A percentile compares a stretch with the other conserved stretches of the same genome.
phyloP scores from a whole-genome alignment of 768 basidiomycete species.

The Tricholoma saponaceum region DNA sequence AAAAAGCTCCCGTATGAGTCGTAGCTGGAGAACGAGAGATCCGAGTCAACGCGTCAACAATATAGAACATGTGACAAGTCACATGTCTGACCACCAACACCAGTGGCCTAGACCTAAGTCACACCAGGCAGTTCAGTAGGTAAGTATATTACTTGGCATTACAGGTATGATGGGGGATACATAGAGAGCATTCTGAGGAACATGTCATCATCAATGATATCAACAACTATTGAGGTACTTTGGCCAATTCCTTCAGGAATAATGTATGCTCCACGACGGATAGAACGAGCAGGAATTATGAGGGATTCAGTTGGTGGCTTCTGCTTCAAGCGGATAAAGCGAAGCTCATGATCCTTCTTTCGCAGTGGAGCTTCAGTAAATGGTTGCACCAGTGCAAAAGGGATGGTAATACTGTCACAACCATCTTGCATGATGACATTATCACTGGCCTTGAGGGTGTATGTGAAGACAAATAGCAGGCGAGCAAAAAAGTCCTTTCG shows the following conservation, averaged over 20 bases:
- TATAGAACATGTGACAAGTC: no score
- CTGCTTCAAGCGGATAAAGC: conserved; percentile 6
- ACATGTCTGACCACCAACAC: no score
- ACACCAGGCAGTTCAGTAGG: not conserved
- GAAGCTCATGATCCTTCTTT: no score
- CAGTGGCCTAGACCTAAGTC: no score
- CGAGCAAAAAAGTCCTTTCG: not conserved
- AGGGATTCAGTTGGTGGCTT: conserved; percentile 4
- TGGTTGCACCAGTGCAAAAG: no score
- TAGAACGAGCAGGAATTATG: conserved; percentile 24
- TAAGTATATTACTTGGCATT: conserved; percentile 8
- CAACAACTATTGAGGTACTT: conserved; percentile 22
- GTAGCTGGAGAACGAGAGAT: conserved; percentile 52
- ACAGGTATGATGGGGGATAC: conserved; percentile 1
- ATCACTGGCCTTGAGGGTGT: not conserved
- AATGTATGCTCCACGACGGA: conserved; percentile 25
- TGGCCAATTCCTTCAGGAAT: conserved; percentile 12
- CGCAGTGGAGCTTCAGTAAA: no score
- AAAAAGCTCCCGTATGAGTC: conserved; percentile 66
- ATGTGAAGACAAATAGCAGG: not conserved
- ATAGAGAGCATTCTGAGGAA: conserved; percentile 14
- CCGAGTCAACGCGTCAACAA: no score
- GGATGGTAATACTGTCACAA: no score
- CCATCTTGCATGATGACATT: no score
- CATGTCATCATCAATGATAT: conserved; percentile 27